Evolutionary conservation across 2,329 filamentous ascomycete genomes (phyloP), one percentile per base, ranked within the genome.

Genomic region (Akanthomyces dipterigenus): DNA sequence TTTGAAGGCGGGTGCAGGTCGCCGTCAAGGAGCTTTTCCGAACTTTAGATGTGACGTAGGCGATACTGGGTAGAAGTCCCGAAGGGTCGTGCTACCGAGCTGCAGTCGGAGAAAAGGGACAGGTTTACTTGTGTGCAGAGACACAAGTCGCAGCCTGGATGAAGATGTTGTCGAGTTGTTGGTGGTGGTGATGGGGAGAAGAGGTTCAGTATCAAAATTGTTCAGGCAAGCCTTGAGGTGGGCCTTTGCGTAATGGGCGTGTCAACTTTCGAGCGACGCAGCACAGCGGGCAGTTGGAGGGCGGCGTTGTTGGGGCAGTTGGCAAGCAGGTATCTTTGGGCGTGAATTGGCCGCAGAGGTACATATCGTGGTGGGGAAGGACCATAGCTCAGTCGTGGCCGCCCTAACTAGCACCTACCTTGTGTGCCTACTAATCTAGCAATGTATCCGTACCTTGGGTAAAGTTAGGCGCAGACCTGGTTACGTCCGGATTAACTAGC

Each of bases 1-100:
- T 72, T 66, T 70, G 63, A 70, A 71, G 71, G 70, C 72, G 72
- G 68, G 75, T 77, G 75, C 75, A 77, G 73, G 73, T 72, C 75
- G 73, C 69, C 73, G 69, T 67, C 64, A 66, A 71, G 70, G 66
- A 75, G 73, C 70, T 75, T 67, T 65, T 68, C 69, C 68, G 60
- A 65, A 62, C 50, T 64, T 63, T 53, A 55, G 51, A 36, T 49
- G 58, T 61, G 58, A 61, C 58, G 58, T 61, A 61, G 58, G 50
- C 50, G 40, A 61, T 64, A 63, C 60, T 53, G 51, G 34, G 60
- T 59, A 60, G 54, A 66, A 49, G 56, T 61, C 51, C 62, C 26
- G 45, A 24, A 11, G 24, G 26, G 26, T 18, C 26, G 50, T 46
- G 31, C 50, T 49, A 55, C 40, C 14, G 18, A 40, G 40, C 11